Conservation (phyloP, 257 asterid genomes). For the Thymus quinquecostatus region DNA sequence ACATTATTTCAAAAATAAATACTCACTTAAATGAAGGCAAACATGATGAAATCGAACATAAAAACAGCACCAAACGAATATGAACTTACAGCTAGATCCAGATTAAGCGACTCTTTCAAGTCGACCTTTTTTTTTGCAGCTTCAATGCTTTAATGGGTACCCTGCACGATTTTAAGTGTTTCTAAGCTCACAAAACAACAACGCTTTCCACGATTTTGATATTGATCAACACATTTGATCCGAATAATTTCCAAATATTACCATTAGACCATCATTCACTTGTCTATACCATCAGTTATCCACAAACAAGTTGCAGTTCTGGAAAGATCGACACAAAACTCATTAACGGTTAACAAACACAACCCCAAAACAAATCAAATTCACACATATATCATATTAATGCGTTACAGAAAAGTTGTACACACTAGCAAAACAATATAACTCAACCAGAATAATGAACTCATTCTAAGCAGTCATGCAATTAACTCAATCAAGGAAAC, state of each 20-base stretch:
- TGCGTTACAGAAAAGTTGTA: not conserved
- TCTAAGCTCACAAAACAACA: conserved; percentile 13
- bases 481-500: not conserved
- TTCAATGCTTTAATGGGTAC: conserved; percentile 24
- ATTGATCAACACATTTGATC: conserved; percentile 19
- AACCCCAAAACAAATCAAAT: not conserved
- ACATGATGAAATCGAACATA: too few species aligned
- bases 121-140: conserved; percentile 35
- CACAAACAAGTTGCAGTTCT: too few species aligned
- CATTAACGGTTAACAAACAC: not conserved
- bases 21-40: too few species aligned
- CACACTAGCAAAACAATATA: conserved; percentile 27
- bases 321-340: too few species aligned
- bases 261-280: conserved; percentile 5
- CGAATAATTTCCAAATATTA: not conserved
- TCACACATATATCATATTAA: not conserved
- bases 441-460: conserved; percentile 10
- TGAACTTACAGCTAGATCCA: conserved; percentile 24
- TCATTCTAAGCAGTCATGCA: not conserved
- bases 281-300: not conserved
- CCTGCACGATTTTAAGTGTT: conserved; percentile 34
- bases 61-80: too few species aligned
- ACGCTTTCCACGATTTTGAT: conserved; percentile 5
- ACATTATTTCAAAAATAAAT: too few species aligned
- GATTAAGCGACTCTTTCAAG: conserved; percentile 34